Evolutionary conservation across 176 grass and related monocot genomes (phyloP).

Genomic region (Eragrostis curvula): DNA sequence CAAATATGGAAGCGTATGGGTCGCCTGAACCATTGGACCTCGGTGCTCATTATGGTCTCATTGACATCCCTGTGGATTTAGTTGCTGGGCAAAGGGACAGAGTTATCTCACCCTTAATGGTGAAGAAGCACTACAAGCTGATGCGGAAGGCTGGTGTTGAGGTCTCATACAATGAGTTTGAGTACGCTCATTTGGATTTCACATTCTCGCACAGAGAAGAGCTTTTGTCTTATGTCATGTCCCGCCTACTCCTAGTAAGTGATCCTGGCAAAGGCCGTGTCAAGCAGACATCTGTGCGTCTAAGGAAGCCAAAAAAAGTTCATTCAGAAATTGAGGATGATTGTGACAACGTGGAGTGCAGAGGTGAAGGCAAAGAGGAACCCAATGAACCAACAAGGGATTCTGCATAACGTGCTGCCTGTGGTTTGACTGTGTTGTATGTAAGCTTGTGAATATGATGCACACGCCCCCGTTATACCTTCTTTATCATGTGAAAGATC

Average conservation of each 20-base stretch:
- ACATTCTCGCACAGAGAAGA: slow-evolving; percentile 95
- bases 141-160: slow-evolving; percentile 72
- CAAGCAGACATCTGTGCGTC: slow-evolving; percentile 48
- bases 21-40: slow-evolving; percentile 84
- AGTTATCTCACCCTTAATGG: slow-evolving; percentile 92
- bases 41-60: slow-evolving; percentile 69
- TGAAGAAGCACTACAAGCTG: slow-evolving; percentile 85
- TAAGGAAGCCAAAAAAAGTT: slow-evolving; percentile 57
- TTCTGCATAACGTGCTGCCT: neutral
- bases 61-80: slow-evolving; percentile 84
- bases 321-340: slow-evolving; percentile 30
- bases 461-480: neutral
- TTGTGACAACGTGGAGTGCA: neutral
- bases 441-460: slow-evolving; percentile 45
- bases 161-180: slow-evolving; percentile 96
- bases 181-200: slow-evolving; percentile 98
- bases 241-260: slow-evolving; percentile 52
- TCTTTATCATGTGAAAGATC: slow-evolving; percentile 33
- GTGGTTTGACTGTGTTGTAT: slow-evolving; percentile 6
- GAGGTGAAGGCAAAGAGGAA: slow-evolving; percentile 13
- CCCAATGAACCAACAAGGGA: slow-evolving; percentile 3
- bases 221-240: slow-evolving; percentile 93
- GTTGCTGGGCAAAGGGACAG: slow-evolving; percentile 81
- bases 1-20: slow-evolving; percentile 85
- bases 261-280: slow-evolving; percentile 44